Conservation (phyloP, 176 grass and related monocot genomes). For the Melocanna baccifera region DNA sequence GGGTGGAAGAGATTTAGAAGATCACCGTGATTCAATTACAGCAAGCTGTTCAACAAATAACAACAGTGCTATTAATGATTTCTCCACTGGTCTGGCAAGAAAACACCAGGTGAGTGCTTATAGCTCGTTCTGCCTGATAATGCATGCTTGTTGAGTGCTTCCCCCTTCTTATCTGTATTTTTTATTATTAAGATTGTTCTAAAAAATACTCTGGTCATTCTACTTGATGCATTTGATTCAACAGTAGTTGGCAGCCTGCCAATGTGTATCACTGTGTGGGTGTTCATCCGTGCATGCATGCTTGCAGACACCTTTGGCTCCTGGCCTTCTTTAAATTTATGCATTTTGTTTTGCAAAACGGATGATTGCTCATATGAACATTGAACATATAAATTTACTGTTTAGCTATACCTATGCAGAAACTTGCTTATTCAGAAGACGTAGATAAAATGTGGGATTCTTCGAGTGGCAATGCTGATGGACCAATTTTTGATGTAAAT, state of each 20-base stretch:
- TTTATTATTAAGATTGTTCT: background rate
- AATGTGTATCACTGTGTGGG: background rate
- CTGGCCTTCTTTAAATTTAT: background rate
- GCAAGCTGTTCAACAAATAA: conserved; percentile 23
- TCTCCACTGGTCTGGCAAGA: background rate
- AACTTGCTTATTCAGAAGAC: conserved; percentile 18
- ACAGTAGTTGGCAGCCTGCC: background rate
- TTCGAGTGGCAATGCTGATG: background rate
- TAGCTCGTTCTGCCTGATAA: background rate
- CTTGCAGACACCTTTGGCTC: background rate
- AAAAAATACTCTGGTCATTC: background rate
- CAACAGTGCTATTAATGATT: background rate
- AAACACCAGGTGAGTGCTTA: conserved; percentile 24
- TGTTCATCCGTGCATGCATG: background rate
- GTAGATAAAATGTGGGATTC: background rate
- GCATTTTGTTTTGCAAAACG: background rate
- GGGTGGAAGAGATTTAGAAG: conserved; percentile 18
- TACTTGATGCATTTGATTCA: conserved; percentile 19
- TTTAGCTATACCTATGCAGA: conserved; percentile 31
- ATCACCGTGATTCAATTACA: conserved; percentile 31
- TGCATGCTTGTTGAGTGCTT: background rate
- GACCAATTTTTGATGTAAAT: conserved; percentile 34
- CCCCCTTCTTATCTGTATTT: background rate
- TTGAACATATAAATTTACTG: background rate
- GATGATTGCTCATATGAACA: background rate